Evolutionary conservation across 768 basidiomycete genomes (phyloP).

Genomic region (Astraeus odoratus): DNA sequence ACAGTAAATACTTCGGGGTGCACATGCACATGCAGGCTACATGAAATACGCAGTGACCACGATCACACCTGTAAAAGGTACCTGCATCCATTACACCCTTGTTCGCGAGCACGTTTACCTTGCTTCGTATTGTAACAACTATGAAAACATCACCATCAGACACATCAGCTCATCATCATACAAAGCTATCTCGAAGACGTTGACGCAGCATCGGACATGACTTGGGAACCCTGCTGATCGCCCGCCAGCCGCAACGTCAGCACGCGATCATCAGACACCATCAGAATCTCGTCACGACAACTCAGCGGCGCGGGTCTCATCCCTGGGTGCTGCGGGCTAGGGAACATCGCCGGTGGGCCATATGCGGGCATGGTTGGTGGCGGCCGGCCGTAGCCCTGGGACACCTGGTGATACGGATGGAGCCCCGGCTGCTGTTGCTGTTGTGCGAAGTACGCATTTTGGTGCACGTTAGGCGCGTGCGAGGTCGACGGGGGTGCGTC

Average conservation of each 20-base stretch:
- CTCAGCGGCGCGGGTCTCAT: slow-evolving; percentile 38
- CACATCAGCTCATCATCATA: background rate
- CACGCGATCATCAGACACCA: slow-evolving; percentile 86
- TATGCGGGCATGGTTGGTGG: slow-evolving; percentile 8
- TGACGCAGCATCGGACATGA: slow-evolving; percentile 8
- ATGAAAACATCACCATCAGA: background rate
- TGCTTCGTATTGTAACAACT: background rate
- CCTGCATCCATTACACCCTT: no score
- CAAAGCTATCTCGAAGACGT: slow-evolving; percentile 13
- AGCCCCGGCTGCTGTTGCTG: slow-evolving; percentile 19
- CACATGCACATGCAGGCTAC: no score
- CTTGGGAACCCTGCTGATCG: slow-evolving; percentile 8
- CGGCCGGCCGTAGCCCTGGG: no score
- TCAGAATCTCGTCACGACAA: slow-evolving; percentile 77
- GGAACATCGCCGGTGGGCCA: background rate
- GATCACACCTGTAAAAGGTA: no score
- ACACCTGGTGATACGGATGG: slow-evolving; percentile 31
- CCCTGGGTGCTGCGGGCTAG: slow-evolving; percentile 1
- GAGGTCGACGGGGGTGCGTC: slow-evolving; percentile 86
- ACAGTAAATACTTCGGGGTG: no score
- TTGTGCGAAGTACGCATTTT: slow-evolving; percentile 28
- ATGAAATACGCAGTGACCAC: no score
- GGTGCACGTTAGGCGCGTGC: slow-evolving; percentile 41
- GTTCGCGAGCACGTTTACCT: no score
- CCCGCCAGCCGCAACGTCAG: slow-evolving; percentile 55